phyloP scores from a whole-genome alignment of 164 flowering plant species.

The Magnolia officinalis region DNA sequence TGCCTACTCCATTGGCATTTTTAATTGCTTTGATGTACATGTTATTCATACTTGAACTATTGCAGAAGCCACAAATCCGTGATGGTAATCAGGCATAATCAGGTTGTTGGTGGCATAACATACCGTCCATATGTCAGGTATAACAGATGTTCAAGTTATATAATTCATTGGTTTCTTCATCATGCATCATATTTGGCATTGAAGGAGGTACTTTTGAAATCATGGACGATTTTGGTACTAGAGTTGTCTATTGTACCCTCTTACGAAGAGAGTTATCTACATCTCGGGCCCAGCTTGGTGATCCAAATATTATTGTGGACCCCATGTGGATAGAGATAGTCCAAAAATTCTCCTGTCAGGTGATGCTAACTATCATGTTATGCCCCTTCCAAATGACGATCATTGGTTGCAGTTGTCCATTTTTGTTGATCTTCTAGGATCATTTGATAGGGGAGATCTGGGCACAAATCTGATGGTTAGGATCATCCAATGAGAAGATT shows the following conservation, averaged over 20 bases:
- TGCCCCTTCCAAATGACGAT: too few relatives aligned
- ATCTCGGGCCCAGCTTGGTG: too few relatives aligned
- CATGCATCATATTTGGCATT: neutral
- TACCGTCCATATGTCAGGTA: conserved; percentile 94
- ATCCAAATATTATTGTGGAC: too few relatives aligned
- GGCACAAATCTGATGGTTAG: too few relatives aligned
- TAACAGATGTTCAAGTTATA: conserved; percentile 11
- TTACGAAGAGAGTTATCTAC: too few relatives aligned
- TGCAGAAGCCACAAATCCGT: conserved; percentile 94
- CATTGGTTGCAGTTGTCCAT: too few relatives aligned
- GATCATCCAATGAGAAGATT: too few relatives aligned
- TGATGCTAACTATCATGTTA: too few relatives aligned
- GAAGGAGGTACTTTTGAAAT: neutral
- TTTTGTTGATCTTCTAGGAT: too few relatives aligned
- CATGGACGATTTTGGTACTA: neutral
- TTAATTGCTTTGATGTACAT: neutral
- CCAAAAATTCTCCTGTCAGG: too few relatives aligned
- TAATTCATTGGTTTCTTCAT: neutral
- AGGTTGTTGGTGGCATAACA: conserved; percentile 97
- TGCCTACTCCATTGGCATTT: neutral
- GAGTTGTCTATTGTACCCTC: neutral
- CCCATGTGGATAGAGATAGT: too few relatives aligned
- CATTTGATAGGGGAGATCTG: too few relatives aligned
- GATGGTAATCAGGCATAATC: conserved; percentile 85
- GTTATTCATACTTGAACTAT: conserved; percentile 3